Percentiles rank a stretch among this genome's conserved stretches.
These are phyloP conservation scores for Argentina anserina DNA, from an alignment of 306 rosid species.

Conservation along the genomic window DNA sequence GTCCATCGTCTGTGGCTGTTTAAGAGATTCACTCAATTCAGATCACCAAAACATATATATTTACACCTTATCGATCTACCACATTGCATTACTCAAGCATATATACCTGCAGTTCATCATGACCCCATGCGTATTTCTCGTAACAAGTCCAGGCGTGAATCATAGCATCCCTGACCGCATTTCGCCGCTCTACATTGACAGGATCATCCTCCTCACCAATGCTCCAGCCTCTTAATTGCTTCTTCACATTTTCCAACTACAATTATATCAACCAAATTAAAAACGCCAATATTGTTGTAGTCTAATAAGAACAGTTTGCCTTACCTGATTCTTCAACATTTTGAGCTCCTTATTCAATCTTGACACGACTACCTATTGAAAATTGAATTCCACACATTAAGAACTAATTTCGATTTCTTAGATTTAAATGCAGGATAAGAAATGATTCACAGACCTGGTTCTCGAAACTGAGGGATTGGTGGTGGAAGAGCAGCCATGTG, in stretches of 20 bases:
- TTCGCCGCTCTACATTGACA: conserved; percentile 35
- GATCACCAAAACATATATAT: background rate
- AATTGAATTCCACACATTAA: background rate
- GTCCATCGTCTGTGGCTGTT: conserved; percentile 48
- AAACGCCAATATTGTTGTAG: background rate
- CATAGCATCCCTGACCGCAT: conserved; percentile 49
- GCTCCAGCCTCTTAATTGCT: conserved; percentile 14
- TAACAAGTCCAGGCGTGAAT: conserved; percentile 57
- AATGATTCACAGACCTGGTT: conserved; percentile 21
- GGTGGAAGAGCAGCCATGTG: conserved; percentile 35
- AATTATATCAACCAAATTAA: conserved; percentile 8
- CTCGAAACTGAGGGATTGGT: conserved; percentile 27
- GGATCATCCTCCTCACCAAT: conserved; percentile 35
- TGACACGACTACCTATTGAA: conserved; percentile 34
- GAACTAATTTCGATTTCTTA: background rate
- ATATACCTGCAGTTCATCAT: conserved; percentile 55
- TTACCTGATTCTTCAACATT: conserved; percentile 32
- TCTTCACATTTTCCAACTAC: conserved; percentile 35
- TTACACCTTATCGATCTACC: background rate
- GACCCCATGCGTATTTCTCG: conserved; percentile 71
- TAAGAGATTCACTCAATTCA: background rate
- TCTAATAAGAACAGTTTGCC: background rate
- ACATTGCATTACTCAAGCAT: background rate
- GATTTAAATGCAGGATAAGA: background rate
- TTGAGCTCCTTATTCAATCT: conserved; percentile 40